Conservation (phyloP, 2,329 filamentous ascomycete genomes). For the Claviceps africana region DNA sequence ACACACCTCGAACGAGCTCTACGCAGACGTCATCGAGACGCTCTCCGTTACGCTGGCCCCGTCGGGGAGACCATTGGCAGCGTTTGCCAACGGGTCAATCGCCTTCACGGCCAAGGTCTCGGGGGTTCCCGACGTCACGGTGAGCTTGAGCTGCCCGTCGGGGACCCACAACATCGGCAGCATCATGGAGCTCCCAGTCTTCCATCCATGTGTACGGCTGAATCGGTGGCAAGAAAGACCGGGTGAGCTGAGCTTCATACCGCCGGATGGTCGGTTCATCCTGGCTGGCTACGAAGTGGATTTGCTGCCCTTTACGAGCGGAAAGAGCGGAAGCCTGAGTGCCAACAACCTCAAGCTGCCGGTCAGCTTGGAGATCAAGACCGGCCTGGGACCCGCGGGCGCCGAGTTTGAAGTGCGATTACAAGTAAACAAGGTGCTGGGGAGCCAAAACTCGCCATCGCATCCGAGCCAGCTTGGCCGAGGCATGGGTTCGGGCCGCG, state of each 20-base stretch:
- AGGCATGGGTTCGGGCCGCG: conserved; percentile 26
- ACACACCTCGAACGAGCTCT: conserved; percentile 93
- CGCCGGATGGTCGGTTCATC: conserved; percentile 86
- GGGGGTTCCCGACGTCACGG: conserved; percentile 76
- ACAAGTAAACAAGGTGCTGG: conserved; percentile 53
- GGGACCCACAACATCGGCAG: conserved; percentile 62
- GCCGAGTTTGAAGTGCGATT: conserved; percentile 83
- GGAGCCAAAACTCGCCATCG: conserved; percentile 19
- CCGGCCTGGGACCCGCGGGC: conserved; percentile 58
- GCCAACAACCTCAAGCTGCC: conserved; percentile 64
- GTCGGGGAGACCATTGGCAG: conserved; percentile 73
- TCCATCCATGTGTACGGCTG: conserved; percentile 87
- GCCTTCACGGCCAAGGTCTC: conserved; percentile 93
- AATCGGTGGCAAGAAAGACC: conserved; percentile 81
- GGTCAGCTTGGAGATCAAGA: conserved; percentile 67
- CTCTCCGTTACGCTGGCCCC: conserved; percentile 79
- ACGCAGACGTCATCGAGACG: conserved; percentile 89
- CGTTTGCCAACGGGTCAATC: conserved; percentile 81
- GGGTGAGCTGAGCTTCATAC: conserved; percentile 88
- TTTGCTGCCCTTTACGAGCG: conserved; percentile 56
- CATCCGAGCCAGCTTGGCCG: conserved; percentile 26
- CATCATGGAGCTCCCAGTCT: conserved; percentile 77
- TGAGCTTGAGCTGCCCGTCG: conserved; percentile 67
- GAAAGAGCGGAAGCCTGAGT: conserved; percentile 38
- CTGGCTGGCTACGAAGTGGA: conserved; percentile 92